Conservation (phyloP, 257 asterid genomes). For the Solanum corneliomulleri region DNA sequence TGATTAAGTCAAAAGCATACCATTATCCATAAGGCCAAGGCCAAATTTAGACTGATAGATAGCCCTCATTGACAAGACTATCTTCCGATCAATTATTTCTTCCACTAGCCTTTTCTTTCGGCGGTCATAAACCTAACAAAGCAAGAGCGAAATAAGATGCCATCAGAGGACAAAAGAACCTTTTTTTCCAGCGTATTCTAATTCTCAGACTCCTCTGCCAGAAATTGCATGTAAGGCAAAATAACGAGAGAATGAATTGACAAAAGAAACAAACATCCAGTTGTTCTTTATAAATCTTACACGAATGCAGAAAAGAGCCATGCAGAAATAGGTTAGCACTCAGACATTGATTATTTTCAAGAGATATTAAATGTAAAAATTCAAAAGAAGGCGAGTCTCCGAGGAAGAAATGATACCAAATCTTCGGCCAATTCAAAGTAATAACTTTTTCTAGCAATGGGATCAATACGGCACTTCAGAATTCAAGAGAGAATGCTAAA, state of each 20-base stretch:
- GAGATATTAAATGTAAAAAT: background rate
- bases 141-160: background rate
- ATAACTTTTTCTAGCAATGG: background rate
- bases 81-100: constrained; percentile 90
- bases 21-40: constrained; percentile 89
- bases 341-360: background rate
- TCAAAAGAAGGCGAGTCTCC: background rate
- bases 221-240: background rate
- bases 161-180: background rate
- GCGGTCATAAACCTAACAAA: constrained; percentile 78
- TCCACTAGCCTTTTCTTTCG: constrained; percentile 82
- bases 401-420: background rate
- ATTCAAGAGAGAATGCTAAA: background rate
- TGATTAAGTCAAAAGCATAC: constrained; percentile 18
- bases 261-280: background rate
- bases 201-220: background rate
- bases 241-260: background rate
- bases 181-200: background rate
- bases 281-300: background rate
- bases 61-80: constrained; percentile 91
- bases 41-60: constrained; percentile 90
- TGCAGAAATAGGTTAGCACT: background rate
- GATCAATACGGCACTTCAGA: background rate
- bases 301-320: background rate
- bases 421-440: background rate